phyloP scores from a whole-genome alignment of 305 asterid genomes.

The Rubia occidens region DNA sequence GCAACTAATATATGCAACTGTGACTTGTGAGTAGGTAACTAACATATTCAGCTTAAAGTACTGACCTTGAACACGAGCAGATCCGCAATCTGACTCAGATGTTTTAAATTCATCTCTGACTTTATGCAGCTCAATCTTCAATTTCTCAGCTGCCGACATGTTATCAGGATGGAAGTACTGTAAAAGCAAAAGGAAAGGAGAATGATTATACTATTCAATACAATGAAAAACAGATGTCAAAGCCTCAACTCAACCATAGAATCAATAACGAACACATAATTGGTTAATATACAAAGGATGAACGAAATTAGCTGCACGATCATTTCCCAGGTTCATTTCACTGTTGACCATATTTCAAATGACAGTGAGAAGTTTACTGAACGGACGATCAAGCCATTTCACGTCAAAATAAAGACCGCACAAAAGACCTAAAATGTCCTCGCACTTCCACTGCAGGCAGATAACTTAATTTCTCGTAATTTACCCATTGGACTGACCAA shows the following conservation, averaged over 20 bases:
- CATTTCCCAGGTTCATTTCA: neutral
- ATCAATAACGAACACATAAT: neutral
- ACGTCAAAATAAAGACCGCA: neutral
- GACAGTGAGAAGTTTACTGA: neutral
- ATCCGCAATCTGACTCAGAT: conserved; percentile 86
- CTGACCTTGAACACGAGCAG: conserved; percentile 77
- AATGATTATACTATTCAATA: neutral
- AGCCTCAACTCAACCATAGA: neutral
- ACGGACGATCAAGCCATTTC: neutral
- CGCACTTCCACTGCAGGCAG: neutral
- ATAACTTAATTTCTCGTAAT: neutral
- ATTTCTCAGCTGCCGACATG: conserved; percentile 68
- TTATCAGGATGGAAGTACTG: conserved; percentile 77
- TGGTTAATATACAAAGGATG: neutral
- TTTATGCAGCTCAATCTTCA: conserved; percentile 59
- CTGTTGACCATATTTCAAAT: neutral
- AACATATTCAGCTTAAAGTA: conserved; percentile 1
- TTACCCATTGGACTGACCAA: neutral
- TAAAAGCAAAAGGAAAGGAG: conserved; percentile 11
- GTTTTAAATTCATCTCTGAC: conserved; percentile 74
- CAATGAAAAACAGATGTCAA: neutral
- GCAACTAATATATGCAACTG: neutral
- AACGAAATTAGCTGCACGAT: neutral
- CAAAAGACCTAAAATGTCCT: neutral
- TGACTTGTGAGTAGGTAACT: neutral